Evolutionary conservation across 106 monocot genomes (phyloP).

Genomic region (Narthecium ossifragum): DNA sequence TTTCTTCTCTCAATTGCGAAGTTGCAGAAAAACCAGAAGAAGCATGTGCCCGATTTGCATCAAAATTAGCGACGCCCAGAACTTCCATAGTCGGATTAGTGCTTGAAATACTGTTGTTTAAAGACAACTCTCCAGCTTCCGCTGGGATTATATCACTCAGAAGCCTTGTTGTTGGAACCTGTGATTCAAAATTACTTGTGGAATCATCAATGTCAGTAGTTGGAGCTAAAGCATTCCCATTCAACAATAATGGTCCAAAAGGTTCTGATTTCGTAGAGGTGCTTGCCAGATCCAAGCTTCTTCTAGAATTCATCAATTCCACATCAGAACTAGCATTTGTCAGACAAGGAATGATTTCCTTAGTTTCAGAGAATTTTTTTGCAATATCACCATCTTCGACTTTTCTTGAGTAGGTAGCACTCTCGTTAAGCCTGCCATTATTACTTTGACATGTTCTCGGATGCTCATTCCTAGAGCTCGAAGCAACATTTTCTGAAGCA

Average conservation of each 20-base stretch:
- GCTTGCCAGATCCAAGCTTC: constrained; percentile 22
- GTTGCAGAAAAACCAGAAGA: constrained; percentile 10
- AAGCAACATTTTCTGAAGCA: constrained; percentile 10
- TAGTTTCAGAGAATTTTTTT: constrained; percentile 28
- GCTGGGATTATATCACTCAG: constrained; percentile 5
- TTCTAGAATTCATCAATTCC: constrained; percentile 1
- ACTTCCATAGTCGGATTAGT: constrained; percentile 6
- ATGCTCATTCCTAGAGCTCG: constrained; percentile 4
- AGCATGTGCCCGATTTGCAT: constrained; percentile 2
- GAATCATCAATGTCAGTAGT: constrained; percentile 6
- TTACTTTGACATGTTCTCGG: constrained; percentile 10
- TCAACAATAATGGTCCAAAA: constrained; percentile 9
- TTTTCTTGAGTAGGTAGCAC: constrained; percentile 2
- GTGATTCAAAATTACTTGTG: constrained; percentile 7
- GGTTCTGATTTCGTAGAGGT: constrained; percentile 26
- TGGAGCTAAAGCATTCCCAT: constrained; percentile 2
- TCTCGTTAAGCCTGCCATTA: constrained; percentile 4
- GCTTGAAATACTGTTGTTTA: constrained; percentile 6
- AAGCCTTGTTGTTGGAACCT: constrained; percentile 1
- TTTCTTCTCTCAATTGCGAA: constrained; percentile 17
- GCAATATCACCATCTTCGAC: constrained; percentile 18
- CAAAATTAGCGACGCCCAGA: background rate
- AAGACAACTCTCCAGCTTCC: constrained; percentile 8
- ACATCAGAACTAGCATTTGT: constrained; percentile 14
- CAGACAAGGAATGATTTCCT: constrained; percentile 19